Percentiles rank a stretch among this genome's conserved stretches.
These are phyloP conservation scores for Rehmannia glutinosa DNA, from an alignment of 257 asterid genomes.

Conservation along the genomic window DNA sequence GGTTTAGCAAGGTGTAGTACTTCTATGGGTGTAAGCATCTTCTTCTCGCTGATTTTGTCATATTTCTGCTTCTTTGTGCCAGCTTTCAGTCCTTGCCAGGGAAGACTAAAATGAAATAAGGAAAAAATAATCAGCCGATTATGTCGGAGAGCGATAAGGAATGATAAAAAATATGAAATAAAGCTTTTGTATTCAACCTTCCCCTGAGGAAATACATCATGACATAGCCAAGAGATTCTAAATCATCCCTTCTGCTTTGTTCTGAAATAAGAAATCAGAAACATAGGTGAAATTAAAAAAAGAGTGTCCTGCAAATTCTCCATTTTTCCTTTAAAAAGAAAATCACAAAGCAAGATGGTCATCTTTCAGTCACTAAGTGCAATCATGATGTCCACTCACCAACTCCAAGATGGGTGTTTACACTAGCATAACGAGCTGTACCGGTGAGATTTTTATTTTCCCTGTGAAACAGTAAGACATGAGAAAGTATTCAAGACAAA, in stretches of 20 bases:
- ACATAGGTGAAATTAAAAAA: neutral
- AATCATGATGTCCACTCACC: constrained; percentile 43
- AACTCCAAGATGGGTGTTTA: constrained; percentile 87
- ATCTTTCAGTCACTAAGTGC: no score
- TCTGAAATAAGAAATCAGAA: constrained; percentile 42
- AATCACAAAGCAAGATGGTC: neutral
- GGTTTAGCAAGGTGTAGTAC: constrained; percentile 33
- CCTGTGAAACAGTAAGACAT: constrained; percentile 33
- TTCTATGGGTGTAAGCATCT: constrained; percentile 81
- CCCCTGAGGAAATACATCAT: constrained; percentile 87
- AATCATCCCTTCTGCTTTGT: constrained; percentile 90
- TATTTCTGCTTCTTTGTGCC: constrained; percentile 88
- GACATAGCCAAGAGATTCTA: constrained; percentile 88
- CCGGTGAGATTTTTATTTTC: constrained; percentile 93
- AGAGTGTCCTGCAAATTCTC: neutral
- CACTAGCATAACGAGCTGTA: constrained; percentile 90
- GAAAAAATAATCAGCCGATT: constrained; percentile 3
- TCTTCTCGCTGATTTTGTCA: constrained; percentile 86
- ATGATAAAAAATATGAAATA: neutral
- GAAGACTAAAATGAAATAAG: constrained; percentile 47
- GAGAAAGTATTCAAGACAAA: neutral
- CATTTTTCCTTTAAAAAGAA: neutral
- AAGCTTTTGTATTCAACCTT: constrained; percentile 41
- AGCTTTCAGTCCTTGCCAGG: constrained; percentile 92
- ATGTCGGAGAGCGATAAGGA: neutral